Conservation (phyloP, 495 filamentous ascomycete genomes). For the Darksidea phi region DNA sequence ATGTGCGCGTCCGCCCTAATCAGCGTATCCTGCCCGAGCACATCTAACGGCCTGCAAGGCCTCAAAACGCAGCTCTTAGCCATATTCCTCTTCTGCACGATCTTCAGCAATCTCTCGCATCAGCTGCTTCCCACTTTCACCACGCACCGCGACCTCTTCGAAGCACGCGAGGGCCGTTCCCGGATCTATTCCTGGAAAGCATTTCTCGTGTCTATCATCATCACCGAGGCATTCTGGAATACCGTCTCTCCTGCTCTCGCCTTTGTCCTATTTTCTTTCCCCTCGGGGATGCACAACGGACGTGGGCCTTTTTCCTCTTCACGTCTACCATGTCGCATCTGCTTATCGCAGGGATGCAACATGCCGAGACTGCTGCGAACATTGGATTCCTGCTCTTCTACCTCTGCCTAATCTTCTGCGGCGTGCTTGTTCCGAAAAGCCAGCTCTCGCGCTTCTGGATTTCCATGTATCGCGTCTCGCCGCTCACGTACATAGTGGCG, state of each 20-base stretch:
- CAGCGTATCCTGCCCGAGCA: neutral
- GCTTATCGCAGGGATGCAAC: neutral
- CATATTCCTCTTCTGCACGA: constrained; percentile 3
- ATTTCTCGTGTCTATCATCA: constrained; percentile 55
- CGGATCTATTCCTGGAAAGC: constrained; percentile 17
- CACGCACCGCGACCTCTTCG: constrained; percentile 7
- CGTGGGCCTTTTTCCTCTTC: constrained; percentile 18
- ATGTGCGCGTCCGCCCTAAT: neutral
- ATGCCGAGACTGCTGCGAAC: constrained; percentile 19
- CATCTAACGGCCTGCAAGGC: constrained; percentile 15
- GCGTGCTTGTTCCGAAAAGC: neutral
- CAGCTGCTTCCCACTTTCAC: constrained; percentile 14
- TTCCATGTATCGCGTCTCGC: no score
- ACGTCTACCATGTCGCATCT: constrained; percentile 23
- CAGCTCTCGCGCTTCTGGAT: neutral
- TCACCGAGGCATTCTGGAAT: constrained; percentile 59
- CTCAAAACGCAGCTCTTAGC: constrained; percentile 14
- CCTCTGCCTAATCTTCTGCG: constrained; percentile 22
- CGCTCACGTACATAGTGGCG: neutral
- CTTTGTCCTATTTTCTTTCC: constrained; percentile 18
- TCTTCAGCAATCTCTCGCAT: constrained; percentile 18
- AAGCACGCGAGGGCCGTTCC: constrained; percentile 15
- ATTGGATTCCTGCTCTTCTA: constrained; percentile 21
- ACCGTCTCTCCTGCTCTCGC: constrained; percentile 6
- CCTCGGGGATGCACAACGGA: constrained; percentile 17